Evolutionary conservation across 1,139 yeast genomes (phyloP), one percentile per base, ranked within the genome.

Genomic region (Groenewaldozyma auringiensis): DNA sequence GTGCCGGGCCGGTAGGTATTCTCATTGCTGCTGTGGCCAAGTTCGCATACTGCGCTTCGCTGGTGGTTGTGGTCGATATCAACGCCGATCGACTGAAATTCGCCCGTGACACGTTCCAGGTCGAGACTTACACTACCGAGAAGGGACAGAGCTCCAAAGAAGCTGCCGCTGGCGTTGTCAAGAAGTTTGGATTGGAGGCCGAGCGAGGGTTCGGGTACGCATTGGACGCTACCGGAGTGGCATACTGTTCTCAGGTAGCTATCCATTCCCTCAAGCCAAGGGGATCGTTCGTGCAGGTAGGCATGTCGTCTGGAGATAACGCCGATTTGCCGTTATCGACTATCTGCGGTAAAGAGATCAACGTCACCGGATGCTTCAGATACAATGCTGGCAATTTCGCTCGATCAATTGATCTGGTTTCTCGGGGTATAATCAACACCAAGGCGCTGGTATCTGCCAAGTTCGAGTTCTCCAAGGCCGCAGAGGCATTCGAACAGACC

Each of bases 1-100:
- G 96, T 41, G 95, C 95, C 27, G 96, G 96, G 13, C 95, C 96
- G 9, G 89, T 88, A 47, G 96, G 96, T 29, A 67, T 87, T 43
- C 70, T 87, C 49, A 72, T 81, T 44, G 94, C 94, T 29, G 77
- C 82, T 31, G 83, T 80, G 29, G 94, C 92, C 20, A 75, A 72
- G 47, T 20, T 25, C 16, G 83, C 87, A 4, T 83, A 81, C 55
- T 96, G 96, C 37, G 94, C 95, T 6, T 68, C 81, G 35, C 71
- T 74, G 31, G 77, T 83, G 42, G 70, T 79, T 53, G 71, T 81
- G 47, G 77, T 82, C 40, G 94, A 83, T 39, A 41, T 55, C 14
- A 48, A 53, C 8, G 48, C 51, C 21, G 48, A 39, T 17, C 45
- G 54, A 35, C 48, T 55, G 41, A 49, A 49, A 22, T 47, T 52